A percentile compares a stretch with the other conserved stretches of the same genome.
Evolutionary conservation across 2,329 filamentous ascomycete genomes (phyloP).

Genomic region (Aspergillus novofumigatus): DNA sequence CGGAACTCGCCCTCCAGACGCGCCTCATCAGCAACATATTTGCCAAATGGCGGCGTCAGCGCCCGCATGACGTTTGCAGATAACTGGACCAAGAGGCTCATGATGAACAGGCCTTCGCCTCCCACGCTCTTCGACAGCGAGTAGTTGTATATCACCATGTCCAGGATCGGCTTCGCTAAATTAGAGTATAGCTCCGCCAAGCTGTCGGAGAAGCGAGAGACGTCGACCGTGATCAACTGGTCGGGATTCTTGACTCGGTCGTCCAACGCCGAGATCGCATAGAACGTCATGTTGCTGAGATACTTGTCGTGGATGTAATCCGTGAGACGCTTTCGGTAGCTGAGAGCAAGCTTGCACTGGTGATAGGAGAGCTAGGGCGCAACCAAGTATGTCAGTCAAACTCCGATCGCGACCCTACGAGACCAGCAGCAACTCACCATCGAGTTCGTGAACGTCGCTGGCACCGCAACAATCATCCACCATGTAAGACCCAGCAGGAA

Average conservation of each 20-base stretch:
- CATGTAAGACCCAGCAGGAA: conserved; percentile 85
- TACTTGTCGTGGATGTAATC: conserved; percentile 94
- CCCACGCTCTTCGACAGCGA: conserved; percentile 92
- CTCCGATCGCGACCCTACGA: not conserved
- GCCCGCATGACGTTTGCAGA: conserved; percentile 91
- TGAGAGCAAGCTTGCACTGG: conserved; percentile 87
- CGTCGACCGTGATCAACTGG: conserved; percentile 93
- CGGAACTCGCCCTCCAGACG: conserved; percentile 92
- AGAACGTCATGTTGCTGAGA: conserved; percentile 95
- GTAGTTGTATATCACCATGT: conserved; percentile 97
- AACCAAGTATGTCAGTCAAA: conserved; percentile 3
- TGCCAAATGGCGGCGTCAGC: conserved; percentile 91
- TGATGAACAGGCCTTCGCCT: conserved; percentile 90
- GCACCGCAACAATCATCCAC: conserved; percentile 98
- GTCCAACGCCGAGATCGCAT: conserved; percentile 89
- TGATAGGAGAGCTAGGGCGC: conserved; percentile 77
- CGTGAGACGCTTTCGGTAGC: conserved; percentile 91
- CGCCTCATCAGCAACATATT: conserved; percentile 95
- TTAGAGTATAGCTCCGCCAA: conserved; percentile 95
- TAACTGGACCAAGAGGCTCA: conserved; percentile 88
- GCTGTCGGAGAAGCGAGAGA: conserved; percentile 93
- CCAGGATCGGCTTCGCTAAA: conserved; percentile 85
- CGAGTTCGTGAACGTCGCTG: conserved; percentile 96
- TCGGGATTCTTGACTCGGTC: conserved; percentile 98
- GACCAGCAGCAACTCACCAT: conserved; percentile 62